Conservation (phyloP, 352 stramenopile species). For the Phytophthora litchii region DNA sequence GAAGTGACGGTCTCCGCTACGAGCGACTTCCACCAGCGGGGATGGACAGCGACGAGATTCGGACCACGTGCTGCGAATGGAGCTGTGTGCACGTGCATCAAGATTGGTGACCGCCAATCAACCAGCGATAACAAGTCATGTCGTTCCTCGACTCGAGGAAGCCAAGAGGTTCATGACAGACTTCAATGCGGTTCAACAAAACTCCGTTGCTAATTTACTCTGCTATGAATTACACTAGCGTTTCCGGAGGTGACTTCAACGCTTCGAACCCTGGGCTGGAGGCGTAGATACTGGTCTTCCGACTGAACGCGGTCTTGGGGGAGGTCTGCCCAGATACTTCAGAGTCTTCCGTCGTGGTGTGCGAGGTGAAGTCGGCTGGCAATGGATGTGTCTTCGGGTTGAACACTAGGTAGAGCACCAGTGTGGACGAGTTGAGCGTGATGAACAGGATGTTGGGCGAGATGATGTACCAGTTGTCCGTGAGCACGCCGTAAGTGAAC, state of each 20-base stretch:
- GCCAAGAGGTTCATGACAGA: too few relatives aligned
- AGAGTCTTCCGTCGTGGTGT: not conserved
- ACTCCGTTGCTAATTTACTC: too few relatives aligned
- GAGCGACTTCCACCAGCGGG: too few relatives aligned
- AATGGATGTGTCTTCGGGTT: conserved; percentile 27
- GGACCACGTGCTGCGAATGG: too few relatives aligned
- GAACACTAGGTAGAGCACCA: conserved; percentile 30
- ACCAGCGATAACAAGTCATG: conserved; percentile 3
- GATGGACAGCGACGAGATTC: too few relatives aligned
- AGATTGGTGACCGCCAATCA: conserved; percentile 8
- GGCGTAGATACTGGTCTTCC: not conserved
- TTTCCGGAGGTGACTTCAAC: conserved; percentile 17
- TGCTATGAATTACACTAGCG: too few relatives aligned
- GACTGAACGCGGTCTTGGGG: too few relatives aligned
- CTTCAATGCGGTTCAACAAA: too few relatives aligned
- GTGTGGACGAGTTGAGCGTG: conserved; percentile 25
- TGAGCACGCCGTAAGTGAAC: conserved; percentile 46
- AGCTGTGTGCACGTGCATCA: too few relatives aligned
- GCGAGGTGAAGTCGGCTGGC: conserved; percentile 14
- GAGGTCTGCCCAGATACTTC: too few relatives aligned
- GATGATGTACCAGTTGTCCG: conserved; percentile 33
- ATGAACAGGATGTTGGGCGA: conserved; percentile 35
- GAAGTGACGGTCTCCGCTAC: conserved; percentile 4
- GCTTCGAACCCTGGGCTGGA: conserved; percentile 9
- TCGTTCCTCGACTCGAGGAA: too few relatives aligned